A percentile compares a stretch with the other conserved stretches of the same genome.
These are phyloP conservation scores for Aureobasidium uvarum DNA, from an alignment of 2,329 filamentous ascomycete genomes.

Conservation along the genomic window DNA sequence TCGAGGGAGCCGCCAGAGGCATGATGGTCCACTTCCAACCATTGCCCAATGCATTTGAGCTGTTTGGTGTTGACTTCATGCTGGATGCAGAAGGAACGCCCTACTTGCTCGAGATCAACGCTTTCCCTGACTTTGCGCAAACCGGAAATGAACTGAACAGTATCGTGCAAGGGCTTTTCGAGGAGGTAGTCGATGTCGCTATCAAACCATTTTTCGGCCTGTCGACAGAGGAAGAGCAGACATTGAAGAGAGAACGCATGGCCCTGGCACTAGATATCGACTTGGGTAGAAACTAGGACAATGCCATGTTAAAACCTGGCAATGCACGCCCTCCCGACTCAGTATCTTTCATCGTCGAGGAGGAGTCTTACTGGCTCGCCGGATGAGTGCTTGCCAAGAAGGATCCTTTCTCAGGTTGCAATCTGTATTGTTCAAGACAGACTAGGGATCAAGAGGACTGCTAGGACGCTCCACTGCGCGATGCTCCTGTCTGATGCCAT, in stretches of 20 bases:
- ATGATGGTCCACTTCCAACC: slow-evolving; percentile 93
- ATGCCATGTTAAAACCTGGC: neutral
- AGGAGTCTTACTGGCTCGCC: too few relatives aligned
- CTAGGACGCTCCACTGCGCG: too few relatives aligned
- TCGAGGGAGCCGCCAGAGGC: slow-evolving; percentile 78
- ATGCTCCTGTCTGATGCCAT: too few relatives aligned
- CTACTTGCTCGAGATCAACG: slow-evolving; percentile 89
- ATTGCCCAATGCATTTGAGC: slow-evolving; percentile 82
- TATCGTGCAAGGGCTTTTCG: slow-evolving; percentile 74
- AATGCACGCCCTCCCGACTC: neutral
- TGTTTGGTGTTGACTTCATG: slow-evolving; percentile 89
- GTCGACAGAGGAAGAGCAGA: slow-evolving; percentile 28
- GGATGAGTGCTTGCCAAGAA: too few relatives aligned
- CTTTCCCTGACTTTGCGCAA: slow-evolving; percentile 94
- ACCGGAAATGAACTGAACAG: slow-evolving; percentile 72
- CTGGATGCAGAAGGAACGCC: slow-evolving; percentile 63
- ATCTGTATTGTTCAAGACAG: too few relatives aligned
- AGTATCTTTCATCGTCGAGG: neutral
- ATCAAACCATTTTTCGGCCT: slow-evolving; percentile 66
- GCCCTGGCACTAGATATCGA: slow-evolving; percentile 48
- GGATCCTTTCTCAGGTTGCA: too few relatives aligned
- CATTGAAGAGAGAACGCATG: slow-evolving; percentile 33
- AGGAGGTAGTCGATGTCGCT: slow-evolving; percentile 65
- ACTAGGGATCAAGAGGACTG: too few relatives aligned
- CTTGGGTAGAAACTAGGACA: slow-evolving; percentile 43